A percentile compares a stretch with the other conserved stretches of the same genome.
Conservation (phyloP, 805 yeast species). For the Myxozyma udenii region DNA sequence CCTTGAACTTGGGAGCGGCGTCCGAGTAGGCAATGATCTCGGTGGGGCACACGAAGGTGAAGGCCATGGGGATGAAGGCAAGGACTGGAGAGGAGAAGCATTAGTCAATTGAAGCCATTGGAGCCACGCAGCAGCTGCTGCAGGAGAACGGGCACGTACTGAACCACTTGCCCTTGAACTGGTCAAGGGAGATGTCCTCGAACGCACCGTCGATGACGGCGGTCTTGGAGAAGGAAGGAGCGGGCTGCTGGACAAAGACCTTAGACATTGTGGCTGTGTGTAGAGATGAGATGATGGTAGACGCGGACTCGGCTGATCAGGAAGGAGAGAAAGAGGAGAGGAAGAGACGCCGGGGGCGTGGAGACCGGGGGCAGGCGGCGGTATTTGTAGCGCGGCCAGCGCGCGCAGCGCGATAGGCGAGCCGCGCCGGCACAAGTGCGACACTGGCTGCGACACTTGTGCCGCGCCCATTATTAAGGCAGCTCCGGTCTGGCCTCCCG, state of each 20-base stretch:
- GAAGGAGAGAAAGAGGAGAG: background rate
- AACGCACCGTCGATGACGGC: slow-evolving; percentile 96
- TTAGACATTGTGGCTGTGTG: slow-evolving; percentile 58
- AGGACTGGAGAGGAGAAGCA: too few species aligned
- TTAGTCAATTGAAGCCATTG: background rate
- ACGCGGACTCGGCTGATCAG: too few species aligned
- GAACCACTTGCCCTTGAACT: slow-evolving; percentile 98
- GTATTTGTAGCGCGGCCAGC: too few species aligned
- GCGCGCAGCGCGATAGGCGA: too few species aligned
- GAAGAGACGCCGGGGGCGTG: background rate
- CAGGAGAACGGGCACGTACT: slow-evolving; percentile 8
- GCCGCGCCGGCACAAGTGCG: too few species aligned
- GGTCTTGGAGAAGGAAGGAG: slow-evolving; percentile 93
- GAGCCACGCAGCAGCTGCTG: background rate
- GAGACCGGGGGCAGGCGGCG: too few species aligned
- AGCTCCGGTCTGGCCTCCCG: background rate
- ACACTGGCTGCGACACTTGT: too few species aligned
- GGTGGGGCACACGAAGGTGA: slow-evolving; percentile 99
- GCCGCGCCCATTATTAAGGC: background rate
- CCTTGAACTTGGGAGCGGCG: slow-evolving; percentile 85
- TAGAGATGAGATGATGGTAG: background rate
- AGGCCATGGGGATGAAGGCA: slow-evolving; percentile 97
- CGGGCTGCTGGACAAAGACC: slow-evolving; percentile 91
- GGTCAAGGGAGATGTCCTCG: slow-evolving; percentile 91
- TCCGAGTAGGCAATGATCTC: slow-evolving; percentile 98